Conservation (phyloP, 1,139 yeast species). For the Magnusiomyces tetraspermus region DNA sequence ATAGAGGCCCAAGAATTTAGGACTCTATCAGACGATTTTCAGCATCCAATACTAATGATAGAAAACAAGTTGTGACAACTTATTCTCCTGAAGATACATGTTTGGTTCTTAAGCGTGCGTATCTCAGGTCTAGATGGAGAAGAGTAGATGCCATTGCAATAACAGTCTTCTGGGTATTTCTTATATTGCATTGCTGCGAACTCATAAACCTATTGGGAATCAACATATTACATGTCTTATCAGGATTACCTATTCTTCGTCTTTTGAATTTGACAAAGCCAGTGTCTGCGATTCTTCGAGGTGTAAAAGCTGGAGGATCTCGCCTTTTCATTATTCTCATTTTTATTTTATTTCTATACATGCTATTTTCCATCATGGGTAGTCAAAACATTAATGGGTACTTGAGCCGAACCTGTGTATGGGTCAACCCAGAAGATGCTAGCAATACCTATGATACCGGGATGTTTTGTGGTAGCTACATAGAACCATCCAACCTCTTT, state of each 20-base stretch:
- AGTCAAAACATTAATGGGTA: constrained; percentile 85
- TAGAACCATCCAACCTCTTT: constrained; percentile 38
- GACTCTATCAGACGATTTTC: too few species aligned
- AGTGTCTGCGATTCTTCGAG: constrained; percentile 60
- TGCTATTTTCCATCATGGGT: constrained; percentile 75
- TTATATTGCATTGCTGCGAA: constrained; percentile 44
- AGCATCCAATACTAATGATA: too few species aligned
- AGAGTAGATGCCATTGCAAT: constrained; percentile 70
- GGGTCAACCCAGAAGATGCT: constrained; percentile 67
- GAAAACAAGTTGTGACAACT: too few species aligned
- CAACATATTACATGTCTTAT: constrained; percentile 60
- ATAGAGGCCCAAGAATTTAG: too few species aligned
- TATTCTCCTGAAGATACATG: too few species aligned
- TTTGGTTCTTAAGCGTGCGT: constrained; percentile 39
- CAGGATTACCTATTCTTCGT: constrained; percentile 64
- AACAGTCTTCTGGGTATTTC: constrained; percentile 64
- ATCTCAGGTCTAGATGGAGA: constrained; percentile 74
- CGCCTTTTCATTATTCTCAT: constrained; percentile 63
- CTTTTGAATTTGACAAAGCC: constrained; percentile 67
- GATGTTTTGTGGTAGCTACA: constrained; percentile 74
- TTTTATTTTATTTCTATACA: constrained; percentile 63
- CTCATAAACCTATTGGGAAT: constrained; percentile 45
- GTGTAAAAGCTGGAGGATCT: constrained; percentile 66
- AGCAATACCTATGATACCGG: constrained; percentile 46
- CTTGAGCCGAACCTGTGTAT: constrained; percentile 73